Percentiles rank a stretch among this genome's conserved stretches.
Evolutionary conservation across 2,329 filamentous ascomycete species (phyloP).

Genomic region (Catunica adiposa): DNA sequence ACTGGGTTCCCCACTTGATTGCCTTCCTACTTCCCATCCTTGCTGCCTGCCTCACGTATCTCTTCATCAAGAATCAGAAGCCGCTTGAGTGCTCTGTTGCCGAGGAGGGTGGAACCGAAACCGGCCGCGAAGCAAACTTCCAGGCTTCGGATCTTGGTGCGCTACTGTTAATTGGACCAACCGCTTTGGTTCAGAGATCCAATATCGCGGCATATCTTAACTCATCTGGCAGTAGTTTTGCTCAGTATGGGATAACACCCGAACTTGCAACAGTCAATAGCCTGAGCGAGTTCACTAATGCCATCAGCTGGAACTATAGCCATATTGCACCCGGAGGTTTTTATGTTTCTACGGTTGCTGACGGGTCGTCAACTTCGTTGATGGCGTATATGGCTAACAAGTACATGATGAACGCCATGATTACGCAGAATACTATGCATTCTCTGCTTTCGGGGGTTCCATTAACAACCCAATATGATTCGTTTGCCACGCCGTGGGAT

Average conservation of each 20-base stretch:
- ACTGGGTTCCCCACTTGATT: conserved; percentile 58
- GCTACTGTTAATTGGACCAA: conserved; percentile 6
- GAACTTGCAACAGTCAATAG: conserved; percentile 35
- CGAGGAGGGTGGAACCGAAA: conserved; percentile 16
- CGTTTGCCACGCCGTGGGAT: conserved; percentile 59
- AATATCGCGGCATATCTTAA: conserved; percentile 6
- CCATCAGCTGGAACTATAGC: conserved; percentile 43
- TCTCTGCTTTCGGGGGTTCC: conserved; percentile 49
- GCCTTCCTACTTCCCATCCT: conserved; percentile 65
- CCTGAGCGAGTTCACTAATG: conserved; percentile 48
- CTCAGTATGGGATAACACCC: conserved; percentile 7
- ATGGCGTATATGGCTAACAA: conserved; percentile 55
- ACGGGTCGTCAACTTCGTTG: conserved; percentile 40
- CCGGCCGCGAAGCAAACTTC: conserved; percentile 22
- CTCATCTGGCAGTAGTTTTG: conserved; percentile 9
- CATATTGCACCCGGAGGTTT: conserved; percentile 64
- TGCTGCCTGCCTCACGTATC: conserved; percentile 60
- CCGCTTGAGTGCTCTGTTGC: conserved; percentile 23
- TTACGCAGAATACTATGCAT: conserved; percentile 49
- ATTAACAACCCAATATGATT: conserved; percentile 55
- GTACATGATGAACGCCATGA: conserved; percentile 39
- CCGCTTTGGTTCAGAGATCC: conserved; percentile 1
- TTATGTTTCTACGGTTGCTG: conserved; percentile 43
- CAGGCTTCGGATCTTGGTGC: conserved; percentile 21
- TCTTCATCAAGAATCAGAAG: conserved; percentile 48